phyloP scores from a whole-genome alignment of 768 basidiomycete species.

The Fomitopsis serialis region DNA sequence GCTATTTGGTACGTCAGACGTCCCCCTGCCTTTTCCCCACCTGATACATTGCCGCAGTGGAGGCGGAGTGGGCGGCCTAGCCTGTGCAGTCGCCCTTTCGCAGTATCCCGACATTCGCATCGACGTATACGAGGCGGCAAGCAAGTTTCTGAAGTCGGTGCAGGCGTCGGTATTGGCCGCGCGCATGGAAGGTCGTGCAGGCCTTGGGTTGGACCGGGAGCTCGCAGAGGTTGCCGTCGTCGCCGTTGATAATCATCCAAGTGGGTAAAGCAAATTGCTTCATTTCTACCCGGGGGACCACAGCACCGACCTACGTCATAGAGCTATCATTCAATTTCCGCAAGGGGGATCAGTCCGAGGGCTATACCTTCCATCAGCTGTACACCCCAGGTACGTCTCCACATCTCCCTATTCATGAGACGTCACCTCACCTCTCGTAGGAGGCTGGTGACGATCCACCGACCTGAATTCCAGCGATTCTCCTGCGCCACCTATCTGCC shows the following conservation, averaged over 20 bases:
- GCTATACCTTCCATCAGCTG: conserved; percentile 48
- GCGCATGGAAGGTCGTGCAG: conserved; percentile 24
- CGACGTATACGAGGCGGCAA: conserved; percentile 29
- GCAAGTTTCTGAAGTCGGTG: conserved; percentile 25
- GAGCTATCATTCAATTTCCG: conserved; percentile 51
- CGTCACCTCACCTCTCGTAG: conserved; percentile 10
- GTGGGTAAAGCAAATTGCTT: conserved; percentile 14
- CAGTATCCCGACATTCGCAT: conserved; percentile 21
- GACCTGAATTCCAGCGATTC: conserved; percentile 61
- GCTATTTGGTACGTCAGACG: conserved; percentile 44
- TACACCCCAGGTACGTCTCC: conserved; percentile 46
- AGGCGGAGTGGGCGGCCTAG: conserved; percentile 26
- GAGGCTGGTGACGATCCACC: conserved; percentile 43
- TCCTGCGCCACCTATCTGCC: conserved; percentile 45
- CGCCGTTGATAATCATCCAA: conserved; percentile 18
- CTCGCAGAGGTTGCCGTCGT: conserved; percentile 18
- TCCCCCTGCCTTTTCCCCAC: conserved; percentile 5
- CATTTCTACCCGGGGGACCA: background rate
- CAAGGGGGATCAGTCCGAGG: conserved; percentile 54
- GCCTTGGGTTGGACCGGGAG: conserved; percentile 22
- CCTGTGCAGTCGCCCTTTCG: conserved; percentile 23
- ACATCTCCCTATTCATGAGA: background rate
- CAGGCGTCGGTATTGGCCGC: conserved; percentile 32
- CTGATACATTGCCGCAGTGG: conserved; percentile 17
- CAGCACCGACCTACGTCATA: conserved; percentile 18